Evolutionary conservation across 2,329 filamentous ascomycete genomes (phyloP).

Genomic region (Zarea fungicola): DNA sequence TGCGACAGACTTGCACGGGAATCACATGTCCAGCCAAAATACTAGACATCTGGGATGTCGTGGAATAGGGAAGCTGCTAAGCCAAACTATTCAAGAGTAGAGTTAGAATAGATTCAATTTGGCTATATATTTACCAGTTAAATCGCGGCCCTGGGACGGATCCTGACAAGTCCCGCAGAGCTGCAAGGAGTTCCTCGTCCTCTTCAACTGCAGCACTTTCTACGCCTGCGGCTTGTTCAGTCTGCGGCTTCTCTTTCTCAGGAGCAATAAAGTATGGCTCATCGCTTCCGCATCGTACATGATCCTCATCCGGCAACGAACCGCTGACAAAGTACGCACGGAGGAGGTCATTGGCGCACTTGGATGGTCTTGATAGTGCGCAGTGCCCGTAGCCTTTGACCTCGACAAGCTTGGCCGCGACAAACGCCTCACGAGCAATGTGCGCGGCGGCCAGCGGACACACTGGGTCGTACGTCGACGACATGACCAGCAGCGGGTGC

Average conservation of each 20-base stretch:
- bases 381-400: constrained; percentile 40
- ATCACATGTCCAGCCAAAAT: too few species aligned
- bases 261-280: not conserved
- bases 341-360: constrained; percentile 31
- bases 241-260: not conserved
- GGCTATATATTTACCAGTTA: too few species aligned
- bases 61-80: too few species aligned
- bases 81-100: too few species aligned
- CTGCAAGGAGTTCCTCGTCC: not conserved
- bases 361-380: constrained; percentile 31
- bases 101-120: too few species aligned
- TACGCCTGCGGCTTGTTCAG: not conserved
- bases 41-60: too few species aligned
- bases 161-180: not conserved
- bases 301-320: constrained; percentile 26
- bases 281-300: not conserved
- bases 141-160: not conserved
- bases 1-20: too few species aligned
- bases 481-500: constrained; percentile 28
- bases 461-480: constrained; percentile 40
- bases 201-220: not conserved
- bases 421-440: constrained; percentile 29
- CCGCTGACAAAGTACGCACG: constrained; percentile 33
- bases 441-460: constrained; percentile 40
- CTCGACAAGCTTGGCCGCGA: constrained; percentile 34